phyloP scores from a whole-genome alignment of 2,329 filamentous ascomycete genomes.

The Sclerotinia trifoliorum region DNA sequence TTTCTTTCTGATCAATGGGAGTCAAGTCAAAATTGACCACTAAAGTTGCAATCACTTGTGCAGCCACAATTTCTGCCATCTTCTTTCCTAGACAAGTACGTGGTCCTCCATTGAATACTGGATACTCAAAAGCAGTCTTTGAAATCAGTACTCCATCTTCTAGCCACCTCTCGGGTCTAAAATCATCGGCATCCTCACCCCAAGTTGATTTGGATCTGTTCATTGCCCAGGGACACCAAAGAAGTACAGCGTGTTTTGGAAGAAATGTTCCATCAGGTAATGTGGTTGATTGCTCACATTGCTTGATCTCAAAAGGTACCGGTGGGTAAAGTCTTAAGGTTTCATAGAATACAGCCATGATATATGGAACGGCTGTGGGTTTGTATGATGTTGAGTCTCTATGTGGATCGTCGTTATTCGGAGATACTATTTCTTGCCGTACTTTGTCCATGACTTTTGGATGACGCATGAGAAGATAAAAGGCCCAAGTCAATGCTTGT shows the following conservation, averaged over 20 bases:
- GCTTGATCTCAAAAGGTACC: conserved; percentile 65
- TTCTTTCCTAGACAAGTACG: conserved; percentile 60
- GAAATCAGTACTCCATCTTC: conserved; percentile 44
- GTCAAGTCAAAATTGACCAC: conserved; percentile 52
- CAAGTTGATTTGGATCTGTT: conserved; percentile 56
- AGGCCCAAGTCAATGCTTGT: conserved; percentile 62
- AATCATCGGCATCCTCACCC: conserved; percentile 55
- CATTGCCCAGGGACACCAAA: conserved; percentile 66
- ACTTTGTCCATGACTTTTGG: conserved; percentile 45
- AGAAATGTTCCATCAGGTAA: conserved; percentile 62
- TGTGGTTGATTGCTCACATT: conserved; percentile 51
- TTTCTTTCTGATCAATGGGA: conserved; percentile 45
- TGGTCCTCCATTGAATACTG: conserved; percentile 64
- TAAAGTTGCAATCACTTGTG: conserved; percentile 54
- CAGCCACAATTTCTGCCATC: conserved; percentile 61
- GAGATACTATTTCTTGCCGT: conserved; percentile 44
- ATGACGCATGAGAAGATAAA: conserved; percentile 59
- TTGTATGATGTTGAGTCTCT: conserved; percentile 25
- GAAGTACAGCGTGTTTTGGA: conserved; percentile 52
- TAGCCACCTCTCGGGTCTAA: conserved; percentile 59
- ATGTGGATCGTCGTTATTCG: conserved; percentile 14
- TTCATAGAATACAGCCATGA: conserved; percentile 62
- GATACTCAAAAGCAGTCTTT: conserved; percentile 56
- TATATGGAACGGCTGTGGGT: conserved; percentile 51
- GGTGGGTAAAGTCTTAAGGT: conserved; percentile 61